Evolutionary conservation across 2,329 filamentous ascomycete species (phyloP).

Genomic region (Apiospora hydei): DNA sequence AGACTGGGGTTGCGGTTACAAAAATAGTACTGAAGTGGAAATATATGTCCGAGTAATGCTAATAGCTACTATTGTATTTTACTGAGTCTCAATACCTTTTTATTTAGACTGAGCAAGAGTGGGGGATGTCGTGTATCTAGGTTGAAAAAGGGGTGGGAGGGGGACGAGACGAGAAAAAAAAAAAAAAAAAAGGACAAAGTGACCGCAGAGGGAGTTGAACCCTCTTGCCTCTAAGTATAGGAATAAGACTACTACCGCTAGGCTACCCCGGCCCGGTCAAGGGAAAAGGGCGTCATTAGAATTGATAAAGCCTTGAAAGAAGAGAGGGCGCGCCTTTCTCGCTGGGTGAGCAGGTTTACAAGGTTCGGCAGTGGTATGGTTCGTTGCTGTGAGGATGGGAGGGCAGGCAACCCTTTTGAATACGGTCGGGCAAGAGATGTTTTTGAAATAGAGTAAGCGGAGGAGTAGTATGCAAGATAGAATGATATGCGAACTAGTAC

Average conservation of each 20-base stretch:
- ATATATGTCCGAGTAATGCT: too few species aligned
- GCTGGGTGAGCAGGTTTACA: background rate
- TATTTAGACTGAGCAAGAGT: too few species aligned
- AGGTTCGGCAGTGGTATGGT: background rate
- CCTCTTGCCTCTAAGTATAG: too few species aligned
- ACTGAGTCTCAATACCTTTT: too few species aligned
- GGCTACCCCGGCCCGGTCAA: background rate
- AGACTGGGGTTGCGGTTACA: too few species aligned
- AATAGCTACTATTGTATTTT: too few species aligned
- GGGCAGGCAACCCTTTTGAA: background rate
- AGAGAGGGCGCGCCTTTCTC: background rate
- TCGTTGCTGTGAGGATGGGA: background rate
- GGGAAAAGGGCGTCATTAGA: background rate
- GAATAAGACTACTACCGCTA: background rate
- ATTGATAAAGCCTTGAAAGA: background rate
- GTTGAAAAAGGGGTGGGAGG: background rate
- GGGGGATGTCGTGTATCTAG: background rate
- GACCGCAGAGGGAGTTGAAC: background rate
- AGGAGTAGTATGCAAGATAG: too few species aligned
- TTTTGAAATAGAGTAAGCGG: too few species aligned
- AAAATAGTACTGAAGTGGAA: too few species aligned
- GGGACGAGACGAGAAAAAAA: background rate
- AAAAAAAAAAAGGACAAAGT: background rate
- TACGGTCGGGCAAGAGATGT: background rate
- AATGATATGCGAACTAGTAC: background rate